A percentile compares a stretch with the other conserved stretches of the same genome.
These are phyloP conservation scores for Venturia carpophila DNA, from an alignment of 2,329 filamentous ascomycete species.

Conservation along the genomic window DNA sequence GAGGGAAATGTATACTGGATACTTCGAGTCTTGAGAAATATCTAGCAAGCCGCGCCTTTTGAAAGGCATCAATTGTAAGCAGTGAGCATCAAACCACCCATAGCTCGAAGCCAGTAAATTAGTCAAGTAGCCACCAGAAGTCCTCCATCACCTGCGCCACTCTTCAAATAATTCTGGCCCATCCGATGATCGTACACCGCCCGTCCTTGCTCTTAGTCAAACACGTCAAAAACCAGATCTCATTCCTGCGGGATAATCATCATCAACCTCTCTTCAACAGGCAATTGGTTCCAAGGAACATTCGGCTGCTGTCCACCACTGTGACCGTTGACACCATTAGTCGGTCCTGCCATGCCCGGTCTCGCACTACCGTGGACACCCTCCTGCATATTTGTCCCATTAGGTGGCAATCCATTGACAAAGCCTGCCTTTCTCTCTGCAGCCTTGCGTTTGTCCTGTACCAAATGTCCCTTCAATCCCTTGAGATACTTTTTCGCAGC, in stretches of 20 bases:
- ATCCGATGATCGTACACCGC: neutral
- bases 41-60: neutral
- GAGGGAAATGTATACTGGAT: too few relatives aligned
- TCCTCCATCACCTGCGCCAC: neutral
- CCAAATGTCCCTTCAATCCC: conserved; percentile 49
- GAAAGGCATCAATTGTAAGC: neutral
- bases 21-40: neutral
- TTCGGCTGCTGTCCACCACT: neutral
- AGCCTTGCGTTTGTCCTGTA: conserved; percentile 43
- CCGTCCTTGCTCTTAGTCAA: neutral
- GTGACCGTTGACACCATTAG: neutral
- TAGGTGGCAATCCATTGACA: neutral
- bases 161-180: neutral
- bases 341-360: neutral
- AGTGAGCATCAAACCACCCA: neutral
- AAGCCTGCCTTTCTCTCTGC: conserved; percentile 23
- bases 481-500: conserved; percentile 49
- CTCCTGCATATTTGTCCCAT: conserved; percentile 1
- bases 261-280: conserved; percentile 12
- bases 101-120: neutral
- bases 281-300: conserved; percentile 5
- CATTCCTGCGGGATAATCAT: neutral
- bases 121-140: neutral
- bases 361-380: neutral
- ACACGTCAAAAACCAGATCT: neutral